Percentiles rank a stretch among this genome's conserved stretches.
These are phyloP conservation scores for Debaryomycetaceae sp. DNA, from an alignment of 1,139 yeast genomes.

Conservation along the genomic window DNA sequence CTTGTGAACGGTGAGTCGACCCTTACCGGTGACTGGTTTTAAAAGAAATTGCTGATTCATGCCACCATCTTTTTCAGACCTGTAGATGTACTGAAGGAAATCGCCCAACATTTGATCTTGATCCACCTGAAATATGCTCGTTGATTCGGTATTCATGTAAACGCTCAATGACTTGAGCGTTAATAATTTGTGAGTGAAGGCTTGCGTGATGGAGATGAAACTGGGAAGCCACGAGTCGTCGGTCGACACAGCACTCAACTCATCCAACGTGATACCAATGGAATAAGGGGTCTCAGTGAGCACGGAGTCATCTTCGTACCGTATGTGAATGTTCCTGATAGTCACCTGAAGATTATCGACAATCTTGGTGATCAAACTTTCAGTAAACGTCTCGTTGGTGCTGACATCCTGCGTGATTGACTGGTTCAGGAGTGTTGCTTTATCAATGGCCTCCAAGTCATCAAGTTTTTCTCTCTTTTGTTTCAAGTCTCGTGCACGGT, in stretches of 20 bases:
- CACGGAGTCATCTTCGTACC: conserved; percentile 79
- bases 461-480: conserved; percentile 66
- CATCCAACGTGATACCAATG: conserved; percentile 76
- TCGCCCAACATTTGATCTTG: conserved; percentile 37
- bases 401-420: conserved; percentile 38
- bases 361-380: conserved; percentile 80
- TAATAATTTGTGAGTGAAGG: conserved; percentile 70
- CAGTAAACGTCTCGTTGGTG: conserved; percentile 76
- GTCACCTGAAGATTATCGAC: conserved; percentile 94
- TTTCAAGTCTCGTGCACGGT: conserved; percentile 55
- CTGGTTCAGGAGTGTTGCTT: conserved; percentile 40
- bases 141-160: conserved; percentile 79
- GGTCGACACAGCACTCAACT: conserved; percentile 88
- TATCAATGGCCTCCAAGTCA: conserved; percentile 57
- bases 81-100: conserved; percentile 29
- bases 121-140: conserved; percentile 43
- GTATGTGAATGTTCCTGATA: conserved; percentile 81
- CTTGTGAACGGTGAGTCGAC: conserved; percentile 78
- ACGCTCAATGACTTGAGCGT: conserved; percentile 71
- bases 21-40: conserved; percentile 86
- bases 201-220: conserved; percentile 69
- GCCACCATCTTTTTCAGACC: conserved; percentile 6
- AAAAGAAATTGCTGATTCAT: conserved; percentile 55
- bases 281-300: conserved; percentile 74
- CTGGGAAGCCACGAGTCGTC: conserved; percentile 83